A percentile compares a stretch with the other conserved stretches of the same genome.
Evolutionary conservation across 2,329 filamentous ascomycete species (phyloP).

Genomic region (Bipolaris bicolor): DNA sequence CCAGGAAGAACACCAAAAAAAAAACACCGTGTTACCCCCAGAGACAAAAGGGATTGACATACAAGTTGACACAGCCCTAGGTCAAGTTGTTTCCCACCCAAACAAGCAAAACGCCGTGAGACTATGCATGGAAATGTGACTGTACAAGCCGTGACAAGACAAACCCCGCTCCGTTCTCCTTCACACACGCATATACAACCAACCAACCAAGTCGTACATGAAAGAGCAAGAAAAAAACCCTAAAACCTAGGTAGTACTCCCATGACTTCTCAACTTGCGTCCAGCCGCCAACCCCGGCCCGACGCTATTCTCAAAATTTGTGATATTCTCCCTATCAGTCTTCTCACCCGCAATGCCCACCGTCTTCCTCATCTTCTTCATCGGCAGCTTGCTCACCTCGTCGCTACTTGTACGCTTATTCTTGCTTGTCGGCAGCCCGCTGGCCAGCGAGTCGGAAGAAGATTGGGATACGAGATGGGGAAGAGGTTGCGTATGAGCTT

Average conservation of each 20-base stretch:
- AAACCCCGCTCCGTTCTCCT: neutral
- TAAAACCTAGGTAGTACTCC: conserved; percentile 26
- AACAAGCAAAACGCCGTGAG: neutral
- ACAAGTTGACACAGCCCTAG: neutral
- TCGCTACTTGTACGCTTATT: conserved; percentile 48
- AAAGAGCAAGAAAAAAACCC: neutral
- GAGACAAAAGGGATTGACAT: neutral
- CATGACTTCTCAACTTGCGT: conserved; percentile 50
- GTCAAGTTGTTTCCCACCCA: neutral
- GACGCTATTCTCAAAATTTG: conserved; percentile 50
- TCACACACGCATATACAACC: neutral
- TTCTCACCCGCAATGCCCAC: conserved; percentile 47
- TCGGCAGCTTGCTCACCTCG: conserved; percentile 51
- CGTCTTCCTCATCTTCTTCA: conserved; percentile 53
- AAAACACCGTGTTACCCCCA: no score
- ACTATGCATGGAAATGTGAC: neutral
- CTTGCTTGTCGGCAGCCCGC: conserved; percentile 50
- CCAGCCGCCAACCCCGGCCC: conserved; percentile 45
- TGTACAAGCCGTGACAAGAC: neutral
- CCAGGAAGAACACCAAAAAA: no score
- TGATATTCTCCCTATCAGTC: conserved; percentile 50
- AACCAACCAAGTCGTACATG: no score
- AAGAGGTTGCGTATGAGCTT: conserved; percentile 40
- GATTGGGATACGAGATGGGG: conserved; percentile 40
- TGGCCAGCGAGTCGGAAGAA: conserved; percentile 33